Evolutionary conservation across 2,329 filamentous ascomycete species (phyloP).

Genomic region (Camptophora hylomeconis): DNA sequence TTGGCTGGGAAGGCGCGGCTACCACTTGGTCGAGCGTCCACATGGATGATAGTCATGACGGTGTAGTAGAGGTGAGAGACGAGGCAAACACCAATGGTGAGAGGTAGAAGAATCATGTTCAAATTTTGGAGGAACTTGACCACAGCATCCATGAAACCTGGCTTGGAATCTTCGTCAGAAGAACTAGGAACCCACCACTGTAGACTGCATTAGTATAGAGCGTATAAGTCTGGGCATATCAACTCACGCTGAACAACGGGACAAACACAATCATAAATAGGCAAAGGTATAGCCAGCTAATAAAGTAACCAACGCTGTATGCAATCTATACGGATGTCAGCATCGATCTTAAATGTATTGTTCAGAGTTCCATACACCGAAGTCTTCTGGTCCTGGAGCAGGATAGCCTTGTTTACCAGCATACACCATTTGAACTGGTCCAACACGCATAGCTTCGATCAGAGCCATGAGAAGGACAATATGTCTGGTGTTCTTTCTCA

Average conservation of each 20-base stretch:
- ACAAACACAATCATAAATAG: conserved; percentile 13
- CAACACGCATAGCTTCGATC: conserved; percentile 14
- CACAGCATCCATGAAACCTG: conserved; percentile 6
- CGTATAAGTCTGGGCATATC: neutral
- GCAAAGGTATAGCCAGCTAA: conserved; percentile 16
- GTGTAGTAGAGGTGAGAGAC: conserved; percentile 11
- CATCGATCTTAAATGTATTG: neutral
- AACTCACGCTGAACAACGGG: conserved; percentile 15
- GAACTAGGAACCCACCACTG: conserved; percentile 16
- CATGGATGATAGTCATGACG: conserved; percentile 12
- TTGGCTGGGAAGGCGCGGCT: conserved; percentile 8
- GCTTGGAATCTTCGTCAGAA: conserved; percentile 6
- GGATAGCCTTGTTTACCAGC: conserved; percentile 12
- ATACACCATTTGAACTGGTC: conserved; percentile 14
- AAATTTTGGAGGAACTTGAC: conserved; percentile 11
- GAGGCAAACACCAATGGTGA: conserved; percentile 9
- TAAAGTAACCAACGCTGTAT: conserved; percentile 14
- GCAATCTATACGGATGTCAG: conserved; percentile 13
- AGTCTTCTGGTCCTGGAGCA: conserved; percentile 12
- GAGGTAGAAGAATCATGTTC: conserved; percentile 15
- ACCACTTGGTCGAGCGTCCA: conserved; percentile 11
- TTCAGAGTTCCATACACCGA: conserved; percentile 9
- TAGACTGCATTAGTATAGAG: neutral
- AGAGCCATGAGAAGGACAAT: conserved; percentile 15
- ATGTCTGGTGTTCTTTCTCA: conserved; percentile 14